Evolutionary conservation across 495 filamentous ascomycete species (phyloP).

Genomic region (Xylaria bambusicola): DNA sequence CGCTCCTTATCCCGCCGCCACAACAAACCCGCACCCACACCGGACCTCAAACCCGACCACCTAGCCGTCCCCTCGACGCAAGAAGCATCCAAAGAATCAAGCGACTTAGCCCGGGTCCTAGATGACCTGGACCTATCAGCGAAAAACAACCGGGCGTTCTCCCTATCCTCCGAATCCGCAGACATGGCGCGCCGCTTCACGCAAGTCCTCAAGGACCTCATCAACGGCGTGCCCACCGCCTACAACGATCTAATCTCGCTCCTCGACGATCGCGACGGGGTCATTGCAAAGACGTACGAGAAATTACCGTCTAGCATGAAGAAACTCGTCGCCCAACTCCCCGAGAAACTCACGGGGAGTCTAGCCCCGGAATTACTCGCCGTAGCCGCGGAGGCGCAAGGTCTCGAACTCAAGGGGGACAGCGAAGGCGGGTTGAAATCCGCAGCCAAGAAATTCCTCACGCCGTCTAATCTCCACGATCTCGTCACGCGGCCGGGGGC

Average conservation of each 20-base stretch:
- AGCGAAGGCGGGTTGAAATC: constrained; percentile 32
- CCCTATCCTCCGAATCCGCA: constrained; percentile 76
- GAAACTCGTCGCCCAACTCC: too few species aligned
- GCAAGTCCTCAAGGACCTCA: constrained; percentile 84
- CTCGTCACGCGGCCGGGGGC: constrained; percentile 85
- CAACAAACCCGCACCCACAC: constrained; percentile 25
- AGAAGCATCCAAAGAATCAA: constrained; percentile 58
- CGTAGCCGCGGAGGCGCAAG: constrained; percentile 69
- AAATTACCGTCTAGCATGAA: constrained; percentile 79
- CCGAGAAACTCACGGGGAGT: too few species aligned
- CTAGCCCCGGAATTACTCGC: constrained; percentile 81
- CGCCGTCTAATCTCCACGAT: constrained; percentile 61
- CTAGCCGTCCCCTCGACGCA: constrained; percentile 14
- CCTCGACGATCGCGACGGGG: constrained; percentile 74
- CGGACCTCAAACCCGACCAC: constrained; percentile 20
- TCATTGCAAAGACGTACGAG: constrained; percentile 74
- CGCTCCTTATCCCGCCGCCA: constrained; percentile 26
- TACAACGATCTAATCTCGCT: constrained; percentile 85
- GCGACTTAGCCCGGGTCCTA: constrained; percentile 75
- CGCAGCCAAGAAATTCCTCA: constrained; percentile 42
- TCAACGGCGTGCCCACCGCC: constrained; percentile 88
- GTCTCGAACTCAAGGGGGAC: constrained; percentile 41
- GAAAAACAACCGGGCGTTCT: constrained; percentile 74
- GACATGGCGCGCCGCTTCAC: constrained; percentile 82
- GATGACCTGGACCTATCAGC: constrained; percentile 78